Evolutionary conservation across 2,329 filamentous ascomycete species (phyloP), one percentile per base, ranked within the genome.

Genomic region (Nannizziopsis barbatae): DNA sequence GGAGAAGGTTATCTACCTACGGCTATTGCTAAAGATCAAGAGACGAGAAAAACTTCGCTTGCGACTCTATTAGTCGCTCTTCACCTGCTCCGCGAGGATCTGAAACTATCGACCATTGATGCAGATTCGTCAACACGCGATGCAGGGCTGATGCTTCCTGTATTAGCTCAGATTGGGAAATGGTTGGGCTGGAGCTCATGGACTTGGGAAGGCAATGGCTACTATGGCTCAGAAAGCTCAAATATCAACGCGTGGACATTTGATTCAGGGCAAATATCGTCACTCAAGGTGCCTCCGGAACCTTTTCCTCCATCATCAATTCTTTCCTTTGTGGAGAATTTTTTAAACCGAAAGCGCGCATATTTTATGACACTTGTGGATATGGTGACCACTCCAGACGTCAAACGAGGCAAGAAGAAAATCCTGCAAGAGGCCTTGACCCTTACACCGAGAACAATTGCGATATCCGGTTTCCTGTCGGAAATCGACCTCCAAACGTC

Each of bases 51-150:
- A 49, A 81, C 80, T 47, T 74, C 84, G 31, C 70, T 83, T 61
- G 77, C 85, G 58, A 73, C 84, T 45, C 75, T 90, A 33, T 71
- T 93, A 54, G 71, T 81, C 35, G 83, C 79, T 0, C 71, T 98
- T 10, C 92, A 98, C 66, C 72, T 96, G 2, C 71, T 94, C n/a
- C 75, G 84, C 0, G 90, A 98, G 63, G 92, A 98, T 62, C 75
- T 84, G 53, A 96, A 94, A 61, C 75, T 98, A 1, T 79, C 86
- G 52, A 76, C 81, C 2, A 67, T 71, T 47, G 71, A 72, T 39
- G 66, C 68, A n/a, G 72, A 76, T 53, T 62, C 66, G n/a, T 65
- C 71, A 9, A 65, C 61, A 42, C 64, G 63, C 15, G 67, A 72
- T 37, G 57, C 67, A 17, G 66, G 71, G 11, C 71, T 75, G 37